These are phyloP conservation scores for Apiospora arundinis DNA, from an alignment of 2,329 filamentous ascomycete genomes.

Conservation along the genomic window DNA sequence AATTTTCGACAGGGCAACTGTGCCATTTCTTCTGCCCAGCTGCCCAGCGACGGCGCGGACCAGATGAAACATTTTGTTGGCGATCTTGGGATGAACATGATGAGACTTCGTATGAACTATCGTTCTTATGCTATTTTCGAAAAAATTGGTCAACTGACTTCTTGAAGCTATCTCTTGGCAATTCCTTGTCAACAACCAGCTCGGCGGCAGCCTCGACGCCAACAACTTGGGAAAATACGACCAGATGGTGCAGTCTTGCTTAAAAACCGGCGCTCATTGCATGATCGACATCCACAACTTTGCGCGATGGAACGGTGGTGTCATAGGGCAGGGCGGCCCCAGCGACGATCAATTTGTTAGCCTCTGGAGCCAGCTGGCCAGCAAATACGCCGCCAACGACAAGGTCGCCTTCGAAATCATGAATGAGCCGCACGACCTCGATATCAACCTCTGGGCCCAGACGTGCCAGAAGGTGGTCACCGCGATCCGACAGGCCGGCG, in stretches of 20 bases:
- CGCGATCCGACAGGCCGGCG: conserved; percentile 69
- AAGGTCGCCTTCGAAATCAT: conserved; percentile 70
- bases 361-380: conserved; percentile 65
- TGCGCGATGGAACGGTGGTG: conserved; percentile 65
- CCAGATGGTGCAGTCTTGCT: conserved; percentile 60
- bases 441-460: conserved; percentile 62
- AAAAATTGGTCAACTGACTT: conserved; percentile 17
- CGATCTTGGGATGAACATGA: conserved; percentile 60
- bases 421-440: conserved; percentile 71
- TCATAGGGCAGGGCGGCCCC: conserved; percentile 71
- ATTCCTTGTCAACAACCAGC: conserved; percentile 59
- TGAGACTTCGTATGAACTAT: conserved; percentile 54
- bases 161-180: conserved; percentile 60
- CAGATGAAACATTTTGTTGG: conserved; percentile 64
- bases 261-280: conserved; percentile 62
- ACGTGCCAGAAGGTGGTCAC: conserved; percentile 68
- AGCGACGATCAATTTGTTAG: conserved; percentile 62
- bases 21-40: conserved; percentile 42
- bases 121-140: neutral
- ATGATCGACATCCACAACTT: conserved; percentile 67
- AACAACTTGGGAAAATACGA: conserved; percentile 59
- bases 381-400: conserved; percentile 59
- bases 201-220: conserved; percentile 56
- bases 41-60: conserved; percentile 48
- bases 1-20: conserved; percentile 44